Percentiles rank a stretch among this genome's conserved stretches.
phyloP scores from a whole-genome alignment of 805 yeast species.

The Wickerhamiella kurtzmanii region DNA sequence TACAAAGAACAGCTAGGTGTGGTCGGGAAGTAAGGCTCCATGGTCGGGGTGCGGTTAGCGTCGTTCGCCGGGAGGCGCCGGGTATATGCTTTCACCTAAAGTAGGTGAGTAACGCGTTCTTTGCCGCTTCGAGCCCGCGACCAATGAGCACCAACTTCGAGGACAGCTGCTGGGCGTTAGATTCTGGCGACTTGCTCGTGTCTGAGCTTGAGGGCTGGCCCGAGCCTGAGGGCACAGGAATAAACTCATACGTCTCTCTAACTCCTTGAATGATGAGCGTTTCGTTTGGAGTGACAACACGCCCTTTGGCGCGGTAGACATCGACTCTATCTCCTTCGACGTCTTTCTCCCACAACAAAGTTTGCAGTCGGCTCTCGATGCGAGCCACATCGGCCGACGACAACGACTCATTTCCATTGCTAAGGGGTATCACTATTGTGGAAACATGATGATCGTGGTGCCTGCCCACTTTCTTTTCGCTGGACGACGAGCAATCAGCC shows the following conservation, averaged over 20 bases:
- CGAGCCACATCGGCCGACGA: conserved; percentile 28
- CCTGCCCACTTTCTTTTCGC: background rate
- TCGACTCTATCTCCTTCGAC: conserved; percentile 39
- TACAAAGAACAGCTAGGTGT: too few species aligned
- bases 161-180: conserved; percentile 7
- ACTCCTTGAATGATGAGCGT: conserved; percentile 75
- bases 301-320: conserved; percentile 73
- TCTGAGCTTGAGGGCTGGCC: too few species aligned
- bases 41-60: too few species aligned
- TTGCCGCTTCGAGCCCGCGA: conserved; percentile 34
- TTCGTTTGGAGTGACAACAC: conserved; percentile 34
- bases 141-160: conserved; percentile 70
- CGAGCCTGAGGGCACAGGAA: conserved; percentile 33
- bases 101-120: background rate
- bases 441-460: conserved; percentile 27
- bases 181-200: too few species aligned
- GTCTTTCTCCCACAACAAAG: conserved; percentile 58
- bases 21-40: too few species aligned
- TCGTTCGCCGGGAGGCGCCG: too few species aligned
- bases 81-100: background rate
- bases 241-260: conserved; percentile 76
- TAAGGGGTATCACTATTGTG: conserved; percentile 38
- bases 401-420: conserved; percentile 22
- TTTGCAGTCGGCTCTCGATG: conserved; percentile 45
- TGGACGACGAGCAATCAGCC: conserved; percentile 11